Evolutionary conservation across 2,329 filamentous ascomycete genomes (phyloP).

Genomic region (Monilinia laxa): DNA sequence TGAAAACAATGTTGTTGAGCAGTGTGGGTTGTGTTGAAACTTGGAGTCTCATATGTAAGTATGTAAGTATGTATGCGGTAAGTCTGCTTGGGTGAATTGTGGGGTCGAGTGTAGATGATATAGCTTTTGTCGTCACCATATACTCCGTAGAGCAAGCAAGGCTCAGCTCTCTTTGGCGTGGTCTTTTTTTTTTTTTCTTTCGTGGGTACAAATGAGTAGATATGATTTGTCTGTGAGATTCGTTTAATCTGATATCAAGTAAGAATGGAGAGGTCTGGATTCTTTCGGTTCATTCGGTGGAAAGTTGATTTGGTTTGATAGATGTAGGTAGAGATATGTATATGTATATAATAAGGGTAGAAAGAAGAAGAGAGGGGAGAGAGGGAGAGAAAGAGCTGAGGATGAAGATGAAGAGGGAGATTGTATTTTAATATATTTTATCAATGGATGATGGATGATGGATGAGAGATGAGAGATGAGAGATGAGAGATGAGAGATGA

Average conservation of each 20-base stretch:
- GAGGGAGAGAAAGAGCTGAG: background rate
- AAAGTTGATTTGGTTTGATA: too few species aligned
- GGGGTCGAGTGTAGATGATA: conserved; percentile 16
- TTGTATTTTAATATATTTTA: too few species aligned
- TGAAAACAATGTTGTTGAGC: conserved; percentile 31
- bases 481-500: too few species aligned
- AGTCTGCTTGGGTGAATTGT: conserved; percentile 21
- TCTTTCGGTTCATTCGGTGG: too few species aligned
- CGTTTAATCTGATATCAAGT: background rate
- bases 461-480: too few species aligned
- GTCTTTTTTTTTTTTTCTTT: too few species aligned
- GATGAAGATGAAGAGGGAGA: too few species aligned
- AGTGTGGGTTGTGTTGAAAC: conserved; percentile 22
- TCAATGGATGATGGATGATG: too few species aligned
- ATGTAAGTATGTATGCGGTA: conserved; percentile 24
- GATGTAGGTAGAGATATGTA: too few species aligned
- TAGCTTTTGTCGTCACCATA: conserved; percentile 32
- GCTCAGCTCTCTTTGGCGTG: conserved; percentile 30
- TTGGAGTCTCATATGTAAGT: conserved; percentile 23
- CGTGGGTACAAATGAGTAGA: background rate
- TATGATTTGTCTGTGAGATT: background rate
- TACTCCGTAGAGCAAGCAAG: conserved; percentile 35
- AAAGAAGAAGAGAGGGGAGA: background rate
- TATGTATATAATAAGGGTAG: background rate
- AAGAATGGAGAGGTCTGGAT: too few species aligned